A percentile compares a stretch with the other conserved stretches of the same genome.
Evolutionary conservation across 164 flowering plant genomes (phyloP).

Genomic region (Nymphaea colorata): DNA sequence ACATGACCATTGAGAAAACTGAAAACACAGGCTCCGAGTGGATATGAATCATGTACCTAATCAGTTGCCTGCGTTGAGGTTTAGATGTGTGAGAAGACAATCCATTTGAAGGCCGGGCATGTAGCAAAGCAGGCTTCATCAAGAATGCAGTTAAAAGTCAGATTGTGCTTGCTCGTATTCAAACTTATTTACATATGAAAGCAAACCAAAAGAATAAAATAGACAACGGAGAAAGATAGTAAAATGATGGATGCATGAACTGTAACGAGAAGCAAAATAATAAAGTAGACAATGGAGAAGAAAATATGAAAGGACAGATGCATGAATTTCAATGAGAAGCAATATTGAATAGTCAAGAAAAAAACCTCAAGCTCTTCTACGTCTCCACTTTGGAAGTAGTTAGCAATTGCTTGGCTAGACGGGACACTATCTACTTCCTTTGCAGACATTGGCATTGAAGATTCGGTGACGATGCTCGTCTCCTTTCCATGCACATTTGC

Average conservation of each 20-base stretch:
- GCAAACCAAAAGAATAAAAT: too few relatives aligned
- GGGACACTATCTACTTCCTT: constrained; percentile 11
- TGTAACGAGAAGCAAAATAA: too few relatives aligned
- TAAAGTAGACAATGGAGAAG: too few relatives aligned
- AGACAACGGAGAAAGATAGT: too few relatives aligned
- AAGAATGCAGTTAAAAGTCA: constrained; percentile 4
- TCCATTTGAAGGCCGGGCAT: background rate
- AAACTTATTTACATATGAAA: too few relatives aligned
- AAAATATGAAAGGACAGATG: too few relatives aligned
- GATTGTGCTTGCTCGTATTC: background rate
- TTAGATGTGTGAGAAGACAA: background rate
- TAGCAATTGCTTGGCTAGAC: background rate
- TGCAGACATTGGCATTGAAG: constrained; percentile 12
- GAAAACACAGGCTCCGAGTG: background rate
- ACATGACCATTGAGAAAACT: background rate
- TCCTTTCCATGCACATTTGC: constrained; percentile 16
- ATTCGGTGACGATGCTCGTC: constrained; percentile 7
- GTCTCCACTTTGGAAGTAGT: constrained; percentile 20
- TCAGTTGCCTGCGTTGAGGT: background rate
- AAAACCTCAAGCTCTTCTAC: constrained; percentile 86
- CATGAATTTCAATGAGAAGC: background rate
- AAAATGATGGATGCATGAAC: too few relatives aligned
- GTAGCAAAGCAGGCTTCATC: background rate
- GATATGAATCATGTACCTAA: background rate
- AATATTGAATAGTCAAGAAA: background rate